These are phyloP conservation scores for Aschersonia sp. DNA, from an alignment of 2,329 filamentous ascomycete species.

Conservation along the genomic window DNA sequence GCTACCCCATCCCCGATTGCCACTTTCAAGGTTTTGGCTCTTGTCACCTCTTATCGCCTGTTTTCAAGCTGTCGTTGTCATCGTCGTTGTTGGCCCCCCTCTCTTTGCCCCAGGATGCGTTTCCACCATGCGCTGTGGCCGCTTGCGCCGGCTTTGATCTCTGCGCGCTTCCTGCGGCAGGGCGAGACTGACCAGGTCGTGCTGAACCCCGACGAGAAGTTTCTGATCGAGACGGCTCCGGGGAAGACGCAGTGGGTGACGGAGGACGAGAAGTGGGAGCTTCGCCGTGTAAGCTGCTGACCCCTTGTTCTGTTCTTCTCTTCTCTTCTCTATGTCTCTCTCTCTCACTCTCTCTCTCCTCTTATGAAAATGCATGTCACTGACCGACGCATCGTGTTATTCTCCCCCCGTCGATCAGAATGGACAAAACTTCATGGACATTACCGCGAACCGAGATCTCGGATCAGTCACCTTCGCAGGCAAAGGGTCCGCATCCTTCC, in stretches of 20 bases:
- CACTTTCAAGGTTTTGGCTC: too few species aligned
- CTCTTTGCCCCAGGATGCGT: neutral
- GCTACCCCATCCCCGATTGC: too few species aligned
- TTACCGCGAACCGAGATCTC: slow-evolving; percentile 56
- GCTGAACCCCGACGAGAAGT: slow-evolving; percentile 31
- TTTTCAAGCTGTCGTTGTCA: neutral
- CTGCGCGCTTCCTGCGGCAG: slow-evolving; percentile 41
- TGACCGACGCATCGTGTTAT: neutral
- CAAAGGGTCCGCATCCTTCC: slow-evolving; percentile 39
- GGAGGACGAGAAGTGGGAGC: slow-evolving; percentile 87
- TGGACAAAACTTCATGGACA: slow-evolving; percentile 85
- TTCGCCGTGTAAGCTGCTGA: slow-evolving; percentile 54
- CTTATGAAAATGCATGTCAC: neutral
- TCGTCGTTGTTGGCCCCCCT: neutral
- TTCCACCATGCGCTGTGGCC: slow-evolving; percentile 36
- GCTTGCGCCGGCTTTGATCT: slow-evolving; percentile 29
- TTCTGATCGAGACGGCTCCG: slow-evolving; percentile 71
- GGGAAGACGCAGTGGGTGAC: slow-evolving; percentile 77
- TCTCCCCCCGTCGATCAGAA: slow-evolving; percentile 33
- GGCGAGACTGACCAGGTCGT: slow-evolving; percentile 35
- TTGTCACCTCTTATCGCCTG: too few species aligned
- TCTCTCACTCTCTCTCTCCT: neutral
- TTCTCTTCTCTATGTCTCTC: neutral
- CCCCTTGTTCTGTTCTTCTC: neutral
- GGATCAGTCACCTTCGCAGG: slow-evolving; percentile 28